A percentile compares a stretch with the other conserved stretches of the same genome.
These are phyloP conservation scores for Trichoderma orchidacearum DNA, from an alignment of 495 filamentous ascomycete genomes.

Conservation along the genomic window DNA sequence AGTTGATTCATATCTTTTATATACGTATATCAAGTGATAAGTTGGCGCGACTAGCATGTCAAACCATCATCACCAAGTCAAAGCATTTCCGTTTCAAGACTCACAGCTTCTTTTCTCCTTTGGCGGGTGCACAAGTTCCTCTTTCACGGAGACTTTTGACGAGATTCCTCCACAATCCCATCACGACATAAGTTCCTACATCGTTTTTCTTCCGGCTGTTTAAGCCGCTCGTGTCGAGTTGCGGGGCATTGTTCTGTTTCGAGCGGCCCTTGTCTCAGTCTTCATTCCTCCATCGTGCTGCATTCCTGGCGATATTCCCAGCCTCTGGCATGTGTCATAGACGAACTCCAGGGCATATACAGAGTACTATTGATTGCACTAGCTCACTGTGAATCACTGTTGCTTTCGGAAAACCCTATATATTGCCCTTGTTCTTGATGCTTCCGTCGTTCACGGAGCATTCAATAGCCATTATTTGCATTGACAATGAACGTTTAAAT, in stretches of 20 bases:
- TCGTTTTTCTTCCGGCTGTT: neutral
- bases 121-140: no score
- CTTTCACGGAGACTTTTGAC: no score
- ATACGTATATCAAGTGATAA: neutral
- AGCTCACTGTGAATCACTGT: neutral
- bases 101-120: no score
- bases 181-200: no score
- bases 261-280: neutral
- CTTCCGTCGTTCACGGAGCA: neutral
- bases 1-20: neutral
- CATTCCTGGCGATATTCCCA: neutral
- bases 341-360: neutral
- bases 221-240: neutral
- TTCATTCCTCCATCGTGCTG: neutral
- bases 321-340: neutral
- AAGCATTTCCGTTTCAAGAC: no score
- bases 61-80: no score
- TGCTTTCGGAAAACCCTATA: constrained; percentile 3
- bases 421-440: neutral
- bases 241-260: neutral
- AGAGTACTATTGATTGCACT: neutral
- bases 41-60: no score
- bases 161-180: no score
- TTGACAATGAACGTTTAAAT: neutral
- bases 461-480: neutral